Conservation (phyloP, 345 rosid genomes). For the Arabidopsis arenosa region DNA sequence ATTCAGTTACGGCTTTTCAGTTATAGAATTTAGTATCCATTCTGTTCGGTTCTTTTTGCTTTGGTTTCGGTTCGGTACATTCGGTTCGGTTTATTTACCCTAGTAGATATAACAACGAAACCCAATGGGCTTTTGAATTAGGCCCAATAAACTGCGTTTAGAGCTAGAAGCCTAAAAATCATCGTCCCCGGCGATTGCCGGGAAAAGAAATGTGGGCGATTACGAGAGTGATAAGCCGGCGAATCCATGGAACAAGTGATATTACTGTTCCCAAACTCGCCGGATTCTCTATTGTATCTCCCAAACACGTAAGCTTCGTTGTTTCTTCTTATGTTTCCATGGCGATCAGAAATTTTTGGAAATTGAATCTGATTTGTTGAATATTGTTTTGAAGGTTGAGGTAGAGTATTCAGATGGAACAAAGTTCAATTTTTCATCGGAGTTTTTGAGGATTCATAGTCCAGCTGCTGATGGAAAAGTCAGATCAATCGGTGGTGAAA, state of each 20-base stretch:
- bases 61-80: too few species aligned
- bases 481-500: conserved; percentile 82
- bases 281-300: conserved; percentile 58
- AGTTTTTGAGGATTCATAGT: conserved; percentile 75
- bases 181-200: conserved; percentile 31
- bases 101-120: not conserved
- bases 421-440: conserved; percentile 69
- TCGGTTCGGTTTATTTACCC: too few species aligned
- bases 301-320: conserved; percentile 59
- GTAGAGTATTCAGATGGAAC: conserved; percentile 73
- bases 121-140: not conserved
- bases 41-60: too few species aligned
- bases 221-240: conserved; percentile 45
- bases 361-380: conserved; percentile 31
- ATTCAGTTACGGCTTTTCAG: too few species aligned
- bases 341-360: not conserved
- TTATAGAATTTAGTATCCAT: too few species aligned
- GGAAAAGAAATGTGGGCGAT: conserved; percentile 39
- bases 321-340: not conserved
- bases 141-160: not conserved
- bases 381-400: conserved; percentile 59
- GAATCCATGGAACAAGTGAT: conserved; percentile 49
- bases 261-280: conserved; percentile 51
- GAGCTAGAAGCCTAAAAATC: not conserved
- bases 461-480: conserved; percentile 93